phyloP scores from a whole-genome alignment of 768 basidiomycete species.

The Serendipita sp. region DNA sequence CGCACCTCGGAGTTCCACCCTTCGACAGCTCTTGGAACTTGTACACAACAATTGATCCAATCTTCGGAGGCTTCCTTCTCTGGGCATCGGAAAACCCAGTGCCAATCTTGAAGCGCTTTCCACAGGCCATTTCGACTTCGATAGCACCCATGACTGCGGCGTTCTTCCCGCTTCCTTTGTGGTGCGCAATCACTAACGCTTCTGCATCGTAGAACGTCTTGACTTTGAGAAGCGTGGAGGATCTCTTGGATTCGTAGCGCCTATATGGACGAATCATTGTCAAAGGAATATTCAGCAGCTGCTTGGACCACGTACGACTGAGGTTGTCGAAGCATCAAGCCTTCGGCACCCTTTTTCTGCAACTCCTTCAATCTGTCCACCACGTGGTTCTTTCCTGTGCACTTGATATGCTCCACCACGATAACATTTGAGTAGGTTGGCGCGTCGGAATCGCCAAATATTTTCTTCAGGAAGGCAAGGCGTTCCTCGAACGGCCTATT shows the following conservation, averaged over 20 bases:
- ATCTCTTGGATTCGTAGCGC: constrained; percentile 35
- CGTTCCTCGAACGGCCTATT: constrained; percentile 37
- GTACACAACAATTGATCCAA: constrained; percentile 41
- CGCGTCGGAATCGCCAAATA: constrained; percentile 24
- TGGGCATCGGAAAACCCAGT: constrained; percentile 40
- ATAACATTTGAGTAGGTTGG: constrained; percentile 22
- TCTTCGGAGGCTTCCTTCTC: constrained; percentile 36
- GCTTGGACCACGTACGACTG: constrained; percentile 31
- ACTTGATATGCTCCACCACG: constrained; percentile 35
- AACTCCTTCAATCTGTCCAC: constrained; percentile 38
- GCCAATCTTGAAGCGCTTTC: constrained; percentile 45
- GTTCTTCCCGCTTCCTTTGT: constrained; percentile 7
- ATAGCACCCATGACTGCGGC: constrained; percentile 5
- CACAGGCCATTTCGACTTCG: constrained; percentile 40
- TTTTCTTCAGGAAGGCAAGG: constrained; percentile 27
- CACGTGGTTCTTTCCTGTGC: constrained; percentile 33
- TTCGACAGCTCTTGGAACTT: constrained; percentile 45
- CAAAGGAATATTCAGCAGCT: no score
- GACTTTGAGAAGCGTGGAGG: constrained; percentile 36
- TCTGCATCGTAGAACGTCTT: constrained; percentile 53
- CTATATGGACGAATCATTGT: constrained; percentile 17
- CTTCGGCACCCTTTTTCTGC: constrained; percentile 40
- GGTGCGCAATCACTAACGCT: constrained; percentile 29
- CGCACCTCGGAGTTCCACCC: constrained; percentile 37
- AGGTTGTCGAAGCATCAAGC: constrained; percentile 40